A percentile compares a stretch with the other conserved stretches of the same genome.
These are phyloP conservation scores for Passalora sequoiae DNA, from an alignment of 2,329 filamentous ascomycete genomes.

Conservation along the genomic window DNA sequence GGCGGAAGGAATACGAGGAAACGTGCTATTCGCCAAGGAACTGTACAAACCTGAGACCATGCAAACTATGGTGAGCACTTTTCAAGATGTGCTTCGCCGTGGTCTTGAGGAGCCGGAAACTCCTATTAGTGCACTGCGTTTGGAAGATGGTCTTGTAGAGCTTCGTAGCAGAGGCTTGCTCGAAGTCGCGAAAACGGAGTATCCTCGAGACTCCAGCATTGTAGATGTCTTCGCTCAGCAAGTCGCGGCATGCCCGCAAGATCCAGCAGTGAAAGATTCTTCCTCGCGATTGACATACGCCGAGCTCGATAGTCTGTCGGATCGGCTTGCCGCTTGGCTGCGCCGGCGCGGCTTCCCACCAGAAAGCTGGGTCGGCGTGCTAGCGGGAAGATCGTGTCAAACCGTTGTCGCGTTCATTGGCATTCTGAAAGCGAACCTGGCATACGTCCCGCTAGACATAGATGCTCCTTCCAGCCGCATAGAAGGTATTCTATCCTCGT, in stretches of 20 bases:
- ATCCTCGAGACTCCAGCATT: conserved; percentile 6
- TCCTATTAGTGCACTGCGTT: conserved; percentile 4
- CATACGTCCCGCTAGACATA: conserved; percentile 8
- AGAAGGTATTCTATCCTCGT: conserved; percentile 3
- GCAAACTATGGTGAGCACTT: background rate
- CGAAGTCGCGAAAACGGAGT: background rate
- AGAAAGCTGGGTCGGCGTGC: conserved; percentile 6
- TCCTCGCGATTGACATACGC: conserved; percentile 3
- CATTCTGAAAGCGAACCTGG: conserved; percentile 8
- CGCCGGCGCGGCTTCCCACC: conserved; percentile 1
- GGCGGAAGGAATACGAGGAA: conserved; percentile 2
- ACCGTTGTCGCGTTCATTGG: conserved; percentile 5
- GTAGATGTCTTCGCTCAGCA: conserved; percentile 6
- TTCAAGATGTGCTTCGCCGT: conserved; percentile 3
- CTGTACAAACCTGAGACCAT: conserved; percentile 10
- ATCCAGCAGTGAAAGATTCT: conserved; percentile 5
- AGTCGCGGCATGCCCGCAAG: conserved; percentile 1
- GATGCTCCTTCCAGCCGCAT: conserved; percentile 4
- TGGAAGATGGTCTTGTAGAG: conserved; percentile 4
- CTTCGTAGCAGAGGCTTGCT: background rate
- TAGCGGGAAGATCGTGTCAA: conserved; percentile 1
- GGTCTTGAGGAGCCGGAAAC: conserved; percentile 6
- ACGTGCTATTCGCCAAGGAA: conserved; percentile 8
- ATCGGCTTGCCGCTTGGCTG: conserved; percentile 4
- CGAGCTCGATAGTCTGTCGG: conserved; percentile 4